Evolutionary conservation across 352 stramenopile genomes (phyloP), one percentile per base, ranked within the genome.

Genomic region (Pythium guiyangense): DNA sequence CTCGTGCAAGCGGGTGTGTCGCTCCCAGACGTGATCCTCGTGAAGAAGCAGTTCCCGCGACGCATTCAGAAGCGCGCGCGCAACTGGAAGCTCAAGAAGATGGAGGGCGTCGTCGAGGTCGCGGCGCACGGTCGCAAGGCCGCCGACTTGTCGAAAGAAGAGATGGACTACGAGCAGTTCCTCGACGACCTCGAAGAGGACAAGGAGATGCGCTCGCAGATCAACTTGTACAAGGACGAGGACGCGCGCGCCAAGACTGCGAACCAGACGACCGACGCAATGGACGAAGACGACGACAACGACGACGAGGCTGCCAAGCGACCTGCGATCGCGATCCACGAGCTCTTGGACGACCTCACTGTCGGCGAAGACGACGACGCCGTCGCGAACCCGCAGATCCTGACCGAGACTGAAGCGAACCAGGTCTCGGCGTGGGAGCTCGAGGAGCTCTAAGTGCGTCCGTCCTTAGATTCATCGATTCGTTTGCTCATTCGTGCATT

Each of bases 111-210:
- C 34, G 92, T 98, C 26, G 90, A 97, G 59, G 70, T 92, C 10
- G 34, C 31, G 47, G 75, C 82, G 27, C 52, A 68, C 20, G 68
- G 77, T 48, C 86, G 88, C 57, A 97, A 96, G 53, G 79, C 90
- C 10, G 42, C 20, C 29, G 92, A 93, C 47, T 68, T 96, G 26
- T 80, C 73, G 34, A 93, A 93, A 64, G 85, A 98, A 49, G 91
- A 98, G 54, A 81, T 87, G 64, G 97, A 99, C 73, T 98, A 98
- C 73, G 97, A 99, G 73, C 84, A 98, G 63, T 99, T 99, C 70
- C 69, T 99, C 72, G 88, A 98, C 65, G 95, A 99, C 63, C 78
- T 99, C 14, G 97, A 99, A 67, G 92, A 97, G 46, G 97, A 99
- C 77, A 89, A 89, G 59, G 96, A 99, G 54, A 98, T 99, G 96